Conservation (phyloP, 176 grass and related monocot species). For the Oropetium thomaeum region DNA sequence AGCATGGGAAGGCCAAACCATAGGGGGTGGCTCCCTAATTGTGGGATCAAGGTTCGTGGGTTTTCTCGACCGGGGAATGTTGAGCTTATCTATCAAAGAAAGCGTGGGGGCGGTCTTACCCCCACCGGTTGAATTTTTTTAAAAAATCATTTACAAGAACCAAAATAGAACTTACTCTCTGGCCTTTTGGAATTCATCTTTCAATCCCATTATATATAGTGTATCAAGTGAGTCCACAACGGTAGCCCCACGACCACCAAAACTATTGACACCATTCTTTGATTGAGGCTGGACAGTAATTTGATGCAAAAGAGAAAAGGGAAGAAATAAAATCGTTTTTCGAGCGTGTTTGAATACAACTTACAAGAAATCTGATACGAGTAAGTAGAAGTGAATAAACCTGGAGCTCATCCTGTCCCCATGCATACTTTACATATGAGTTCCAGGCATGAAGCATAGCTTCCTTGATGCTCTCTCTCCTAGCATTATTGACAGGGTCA, state of each 20-base stretch:
- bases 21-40: no score
- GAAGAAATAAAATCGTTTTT: not conserved
- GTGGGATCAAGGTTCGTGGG: no score
- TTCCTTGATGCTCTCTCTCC: slow-evolving; percentile 71
- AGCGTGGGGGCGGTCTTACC: no score
- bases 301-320: not conserved
- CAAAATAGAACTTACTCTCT: slow-evolving; percentile 47
- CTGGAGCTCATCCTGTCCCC: slow-evolving; percentile 73
- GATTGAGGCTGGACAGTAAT: slow-evolving; percentile 53
- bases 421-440: slow-evolving; percentile 68
- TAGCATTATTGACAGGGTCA: slow-evolving; percentile 47
- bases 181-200: slow-evolving; percentile 69
- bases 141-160: not conserved
- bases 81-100: no score
- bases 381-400: slow-evolving; percentile 18
- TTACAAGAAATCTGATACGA: not conserved
- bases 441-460: slow-evolving; percentile 73
- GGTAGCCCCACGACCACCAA: slow-evolving; percentile 73
- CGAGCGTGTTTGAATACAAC: not conserved
- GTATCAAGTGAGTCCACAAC: slow-evolving; percentile 70
- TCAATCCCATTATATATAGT: slow-evolving; percentile 69
- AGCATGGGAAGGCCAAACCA: no score
- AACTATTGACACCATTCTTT: slow-evolving; percentile 72
- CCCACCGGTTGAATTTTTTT: no score
- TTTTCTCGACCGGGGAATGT: no score